Percentiles rank a stretch among this genome's conserved stretches.
Conservation (phyloP, 306 rosid genomes). For the Astragalus membranaceus region DNA sequence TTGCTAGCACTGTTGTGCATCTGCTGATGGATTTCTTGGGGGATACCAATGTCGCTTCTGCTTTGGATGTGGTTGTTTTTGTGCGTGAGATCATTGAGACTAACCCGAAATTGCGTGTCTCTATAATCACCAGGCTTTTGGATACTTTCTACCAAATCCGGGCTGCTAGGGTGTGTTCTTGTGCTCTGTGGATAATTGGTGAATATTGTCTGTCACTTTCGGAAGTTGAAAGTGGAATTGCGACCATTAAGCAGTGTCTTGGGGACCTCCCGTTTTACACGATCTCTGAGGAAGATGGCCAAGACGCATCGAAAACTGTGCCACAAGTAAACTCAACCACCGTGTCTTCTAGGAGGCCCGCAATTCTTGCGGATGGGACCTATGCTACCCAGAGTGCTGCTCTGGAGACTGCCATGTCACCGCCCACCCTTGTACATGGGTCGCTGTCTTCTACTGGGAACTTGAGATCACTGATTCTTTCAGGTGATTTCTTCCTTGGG, state of each 20-base stretch:
- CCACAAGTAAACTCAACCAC: conserved; percentile 59
- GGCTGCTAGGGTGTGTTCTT: conserved; percentile 82
- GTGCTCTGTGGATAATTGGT: conserved; percentile 96
- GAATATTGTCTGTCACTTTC: conserved; percentile 89
- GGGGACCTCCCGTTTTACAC: conserved; percentile 95
- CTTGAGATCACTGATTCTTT: conserved; percentile 84
- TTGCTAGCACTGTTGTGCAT: conserved; percentile 93
- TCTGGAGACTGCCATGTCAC: conserved; percentile 84
- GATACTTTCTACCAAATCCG: conserved; percentile 95
- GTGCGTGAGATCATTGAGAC: conserved; percentile 96
- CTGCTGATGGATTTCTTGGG: conserved; percentile 98
- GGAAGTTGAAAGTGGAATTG: conserved; percentile 83
- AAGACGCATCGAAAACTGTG: conserved; percentile 46
- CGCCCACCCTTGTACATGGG: conserved; percentile 78
- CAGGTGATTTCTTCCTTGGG: conserved; percentile 93
- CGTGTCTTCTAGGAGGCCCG: conserved; percentile 90
- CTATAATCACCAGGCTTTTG: conserved; percentile 80
- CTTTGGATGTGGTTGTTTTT: conserved; percentile 87
- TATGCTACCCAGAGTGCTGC: conserved; percentile 99
- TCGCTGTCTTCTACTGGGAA: conserved; percentile 69
- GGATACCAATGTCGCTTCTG: conserved; percentile 80
- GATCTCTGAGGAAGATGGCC: conserved; percentile 63
- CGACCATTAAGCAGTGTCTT: conserved; percentile 75
- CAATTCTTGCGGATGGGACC: conserved; percentile 92
- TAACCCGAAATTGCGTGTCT: conserved; percentile 81